Conservation (phyloP, 805 yeast genomes). For the Spathaspora girioi region DNA sequence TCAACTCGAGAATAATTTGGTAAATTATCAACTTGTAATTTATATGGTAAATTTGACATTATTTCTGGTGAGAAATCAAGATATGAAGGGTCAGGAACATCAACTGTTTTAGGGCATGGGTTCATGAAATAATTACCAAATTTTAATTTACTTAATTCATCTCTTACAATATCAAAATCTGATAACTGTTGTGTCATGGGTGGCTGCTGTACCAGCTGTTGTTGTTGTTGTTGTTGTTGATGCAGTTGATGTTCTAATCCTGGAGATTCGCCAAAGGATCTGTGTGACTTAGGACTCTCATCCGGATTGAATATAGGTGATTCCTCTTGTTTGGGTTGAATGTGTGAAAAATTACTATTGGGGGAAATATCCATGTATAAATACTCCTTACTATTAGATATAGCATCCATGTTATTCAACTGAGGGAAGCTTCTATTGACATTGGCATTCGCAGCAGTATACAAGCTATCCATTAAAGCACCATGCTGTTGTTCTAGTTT, state of each 20-base stretch:
- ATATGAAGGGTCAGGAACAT: conserved; percentile 28
- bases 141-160: conserved; percentile 48
- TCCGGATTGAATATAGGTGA: neutral
- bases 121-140: conserved; percentile 46
- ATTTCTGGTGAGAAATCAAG: conserved; percentile 35
- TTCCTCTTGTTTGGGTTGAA: conserved; percentile 4
- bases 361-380: conserved; percentile 16
- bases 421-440: conserved; percentile 1
- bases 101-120: conserved; percentile 30
- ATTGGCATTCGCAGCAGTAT: conserved; percentile 3
- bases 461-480: conserved; percentile 16
- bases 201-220: neutral
- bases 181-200: conserved; percentile 8
- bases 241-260: neutral
- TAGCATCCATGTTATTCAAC: neutral
- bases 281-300: conserved; percentile 1
- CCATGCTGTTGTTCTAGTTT: conserved; percentile 4
- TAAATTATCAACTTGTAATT: conserved; percentile 53
- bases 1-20: conserved; percentile 89
- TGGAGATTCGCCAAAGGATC: neutral
- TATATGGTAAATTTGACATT: conserved; percentile 43
- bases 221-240: neutral
- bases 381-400: conserved; percentile 14
- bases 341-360: conserved; percentile 1
- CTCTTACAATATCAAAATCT: conserved; percentile 36